Evolutionary conservation across 495 filamentous ascomycete species (phyloP), one percentile per base, ranked within the genome.

Genomic region (Filosporella fistucella): DNA sequence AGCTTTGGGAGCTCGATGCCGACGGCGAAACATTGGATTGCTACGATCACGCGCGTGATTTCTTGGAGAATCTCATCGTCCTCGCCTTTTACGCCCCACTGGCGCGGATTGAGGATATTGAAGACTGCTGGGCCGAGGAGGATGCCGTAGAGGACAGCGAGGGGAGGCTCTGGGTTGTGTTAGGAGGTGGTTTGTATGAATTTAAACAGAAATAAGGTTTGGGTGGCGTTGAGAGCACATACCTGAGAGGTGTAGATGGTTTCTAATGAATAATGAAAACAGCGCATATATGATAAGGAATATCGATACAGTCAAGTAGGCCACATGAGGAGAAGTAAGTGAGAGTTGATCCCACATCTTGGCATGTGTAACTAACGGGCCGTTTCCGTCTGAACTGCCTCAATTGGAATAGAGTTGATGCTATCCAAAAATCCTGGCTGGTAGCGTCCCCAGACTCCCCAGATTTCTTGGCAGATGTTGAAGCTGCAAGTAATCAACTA

Each of bases 261-360:
- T 75, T 21, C 70, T 65, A 45, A 77, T 75, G 50, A 71, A 66
- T 32, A 57, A 47, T 13, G 65, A 66, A 53, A 75, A 75, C 45
- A 76, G 61, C 16, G 68, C 65, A 47, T 75, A 76, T 28, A 58
- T 33, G 42, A 76, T 59, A 12, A 76, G 65, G 54, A 76, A 76
- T 24, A 52, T 38, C 9, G 68, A 63, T 24, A 74, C 51, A 38
- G 69, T 44, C 26, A 76, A 52, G 53, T 72, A 76, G 45, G 66
- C 59, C 12, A 71, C 50, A 48, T 77, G 73, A 6, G 73, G 36
- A 1, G 64, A 51, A 4, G 71, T 75, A 10, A 64, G 55, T 43
- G 71, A 68, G 37, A 75, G 53, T 48, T 73, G 68, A 12, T 66
- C 59, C 68, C 68, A 73, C 26, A 57, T 57, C 45, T 55, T 59